Evolutionary conservation across 2,329 filamentous ascomycete species (phyloP).

Genomic region (Hymenoscyphus fraxineus): DNA sequence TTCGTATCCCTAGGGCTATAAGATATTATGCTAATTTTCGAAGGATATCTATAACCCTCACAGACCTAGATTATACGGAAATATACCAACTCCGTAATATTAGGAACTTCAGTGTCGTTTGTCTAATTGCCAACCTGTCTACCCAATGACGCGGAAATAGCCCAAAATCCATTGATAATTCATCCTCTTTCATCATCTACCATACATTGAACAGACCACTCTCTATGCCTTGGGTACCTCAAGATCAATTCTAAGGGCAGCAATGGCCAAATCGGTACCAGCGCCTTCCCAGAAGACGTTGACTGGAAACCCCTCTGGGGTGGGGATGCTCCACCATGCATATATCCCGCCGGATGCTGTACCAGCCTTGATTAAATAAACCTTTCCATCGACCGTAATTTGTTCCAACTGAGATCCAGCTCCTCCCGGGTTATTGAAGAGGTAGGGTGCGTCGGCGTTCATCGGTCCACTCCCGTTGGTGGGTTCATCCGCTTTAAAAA

Average conservation of each 20-base stretch:
- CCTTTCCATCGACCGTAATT: background rate
- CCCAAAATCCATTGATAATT: no score
- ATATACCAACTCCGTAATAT: no score
- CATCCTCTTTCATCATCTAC: no score
- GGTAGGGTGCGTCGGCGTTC: background rate
- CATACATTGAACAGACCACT: no score
- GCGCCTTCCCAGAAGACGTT: slow-evolving; percentile 1
- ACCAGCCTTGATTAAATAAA: background rate
- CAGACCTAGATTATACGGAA: no score
- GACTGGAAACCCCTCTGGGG: background rate
- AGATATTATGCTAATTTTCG: no score
- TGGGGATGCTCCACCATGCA: background rate
- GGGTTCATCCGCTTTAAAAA: background rate
- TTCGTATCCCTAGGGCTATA: no score
- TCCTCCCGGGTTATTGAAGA: background rate
- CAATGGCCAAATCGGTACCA: background rate
- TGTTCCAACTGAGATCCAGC: background rate
- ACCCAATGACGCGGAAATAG: no score
- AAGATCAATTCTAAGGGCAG: background rate
- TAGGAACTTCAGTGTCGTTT: no score
- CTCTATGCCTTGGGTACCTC: background rate
- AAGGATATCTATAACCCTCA: no score
- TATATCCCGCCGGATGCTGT: background rate
- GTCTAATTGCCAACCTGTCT: no score
- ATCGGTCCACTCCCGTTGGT: background rate